These are phyloP conservation scores for Ministeria vibrans DNA, from an alignment of 78 protist species.

Conservation along the genomic window DNA sequence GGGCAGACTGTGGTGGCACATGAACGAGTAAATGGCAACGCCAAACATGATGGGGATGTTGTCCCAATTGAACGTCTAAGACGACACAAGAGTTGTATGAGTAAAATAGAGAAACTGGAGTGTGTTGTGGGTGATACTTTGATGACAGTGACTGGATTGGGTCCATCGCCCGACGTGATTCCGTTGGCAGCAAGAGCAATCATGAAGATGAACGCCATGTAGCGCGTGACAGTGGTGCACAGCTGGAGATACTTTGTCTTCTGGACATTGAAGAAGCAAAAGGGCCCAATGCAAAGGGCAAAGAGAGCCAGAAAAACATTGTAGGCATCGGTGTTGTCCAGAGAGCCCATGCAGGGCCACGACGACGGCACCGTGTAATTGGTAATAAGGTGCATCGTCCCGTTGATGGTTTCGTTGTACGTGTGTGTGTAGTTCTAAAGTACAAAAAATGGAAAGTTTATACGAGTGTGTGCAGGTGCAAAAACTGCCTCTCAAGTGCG, in stretches of 20 bases:
- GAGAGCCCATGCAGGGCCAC: slow-evolving; percentile 18
- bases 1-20: slow-evolving; percentile 45
- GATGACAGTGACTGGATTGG: too few relatives aligned
- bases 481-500: too few relatives aligned
- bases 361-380: neutral
- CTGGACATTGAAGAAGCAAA: slow-evolving; percentile 10
- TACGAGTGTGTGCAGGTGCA: too few relatives aligned
- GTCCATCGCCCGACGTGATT: too few relatives aligned
- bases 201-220: slow-evolving; percentile 28
- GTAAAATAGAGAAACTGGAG: neutral
- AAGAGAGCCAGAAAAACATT: slow-evolving; percentile 14
- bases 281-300: slow-evolving; percentile 15
- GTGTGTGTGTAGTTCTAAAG: too few relatives aligned
- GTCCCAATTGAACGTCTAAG: neutral
- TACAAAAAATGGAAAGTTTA: too few relatives aligned
- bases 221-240: slow-evolving; percentile 16
- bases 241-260: slow-evolving; percentile 27
- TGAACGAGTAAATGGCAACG: slow-evolving; percentile 27
- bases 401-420: too few relatives aligned
- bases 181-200: slow-evolving; percentile 15
- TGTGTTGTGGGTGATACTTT: too few relatives aligned
- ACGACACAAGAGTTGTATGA: neutral
- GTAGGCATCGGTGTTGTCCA: neutral
- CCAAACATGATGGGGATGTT: slow-evolving; percentile 32
- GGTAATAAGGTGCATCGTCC: neutral